Conservation (phyloP, 441 rosid species). For the Populus hybrid region DNA sequence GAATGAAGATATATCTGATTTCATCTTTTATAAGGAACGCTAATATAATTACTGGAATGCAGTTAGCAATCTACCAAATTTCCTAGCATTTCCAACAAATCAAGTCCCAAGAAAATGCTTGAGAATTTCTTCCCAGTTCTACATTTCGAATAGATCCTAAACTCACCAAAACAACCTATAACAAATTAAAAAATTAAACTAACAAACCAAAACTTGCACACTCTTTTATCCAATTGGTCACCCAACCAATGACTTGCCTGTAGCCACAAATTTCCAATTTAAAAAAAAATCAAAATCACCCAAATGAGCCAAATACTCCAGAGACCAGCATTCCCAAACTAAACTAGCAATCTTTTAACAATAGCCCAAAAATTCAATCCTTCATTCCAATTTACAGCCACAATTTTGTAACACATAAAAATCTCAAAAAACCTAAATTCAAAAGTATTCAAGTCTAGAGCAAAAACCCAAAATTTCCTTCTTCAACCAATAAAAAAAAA, state of each 20-base stretch:
- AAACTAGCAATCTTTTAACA: neutral
- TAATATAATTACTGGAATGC: neutral
- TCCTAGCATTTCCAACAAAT: neutral
- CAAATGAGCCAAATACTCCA: neutral
- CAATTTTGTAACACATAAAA: neutral
- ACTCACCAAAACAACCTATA: neutral
- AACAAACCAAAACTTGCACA: neutral
- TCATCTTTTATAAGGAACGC: neutral
- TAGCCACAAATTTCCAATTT: neutral
- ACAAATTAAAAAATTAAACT: neutral
- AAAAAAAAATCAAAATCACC: neutral
- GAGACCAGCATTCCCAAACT: neutral
- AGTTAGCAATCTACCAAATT: neutral
- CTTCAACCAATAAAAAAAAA: neutral
- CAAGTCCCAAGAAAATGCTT: neutral
- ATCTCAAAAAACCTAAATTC: neutral
- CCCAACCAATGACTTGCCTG: neutral
- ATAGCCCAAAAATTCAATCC: neutral
- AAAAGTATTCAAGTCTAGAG: neutral
- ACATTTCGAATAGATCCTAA: neutral
- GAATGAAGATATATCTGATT: neutral
- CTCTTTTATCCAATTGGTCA: neutral
- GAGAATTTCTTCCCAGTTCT: neutral
- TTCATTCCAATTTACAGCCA: neutral
- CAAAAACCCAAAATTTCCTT: neutral